Percentiles rank a stretch among this genome's conserved stretches.
Conservation (phyloP, 192 early-diverging fungal genomes). For the Entomortierella lignicola region DNA sequence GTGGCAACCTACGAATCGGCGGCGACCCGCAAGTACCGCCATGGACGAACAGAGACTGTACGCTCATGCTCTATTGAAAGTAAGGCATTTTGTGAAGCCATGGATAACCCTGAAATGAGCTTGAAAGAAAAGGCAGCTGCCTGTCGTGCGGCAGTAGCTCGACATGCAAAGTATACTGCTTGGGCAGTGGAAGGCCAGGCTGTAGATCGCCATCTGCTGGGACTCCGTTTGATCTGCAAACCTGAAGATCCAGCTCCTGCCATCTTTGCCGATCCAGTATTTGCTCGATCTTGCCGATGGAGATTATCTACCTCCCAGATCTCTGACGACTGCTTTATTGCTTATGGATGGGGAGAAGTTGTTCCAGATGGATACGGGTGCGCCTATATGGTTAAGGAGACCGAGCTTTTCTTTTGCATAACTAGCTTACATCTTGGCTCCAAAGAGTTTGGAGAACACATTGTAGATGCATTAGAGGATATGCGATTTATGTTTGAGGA, state of each 20-base stretch:
- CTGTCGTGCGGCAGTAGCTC: conserved; percentile 69
- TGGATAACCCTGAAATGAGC: conserved; percentile 62
- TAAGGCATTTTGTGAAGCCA: conserved; percentile 74
- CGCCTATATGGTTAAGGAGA: conserved; percentile 81
- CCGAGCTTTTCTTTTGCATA: conserved; percentile 76
- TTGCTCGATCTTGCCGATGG: conserved; percentile 75
- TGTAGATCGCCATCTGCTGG: conserved; percentile 89
- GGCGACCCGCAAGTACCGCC: conserved; percentile 82
- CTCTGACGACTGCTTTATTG: conserved; percentile 54
- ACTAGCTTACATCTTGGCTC: conserved; percentile 57
- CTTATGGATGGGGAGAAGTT: conserved; percentile 81
- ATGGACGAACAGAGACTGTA: conserved; percentile 90
- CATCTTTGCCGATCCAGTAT: conserved; percentile 74
- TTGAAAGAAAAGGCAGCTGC: conserved; percentile 58
- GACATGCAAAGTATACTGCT: conserved; percentile 77
- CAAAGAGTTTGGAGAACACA: conserved; percentile 61
- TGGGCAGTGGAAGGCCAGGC: conserved; percentile 80
- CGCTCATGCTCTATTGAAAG: conserved; percentile 80
- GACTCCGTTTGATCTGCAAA: conserved; percentile 69
- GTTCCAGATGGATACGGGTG: conserved; percentile 87
- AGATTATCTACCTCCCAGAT: conserved; percentile 73
- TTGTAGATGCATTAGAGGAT: conserved; percentile 71
- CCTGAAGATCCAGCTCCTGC: conserved; percentile 41
- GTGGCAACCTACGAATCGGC: conserved; percentile 89
- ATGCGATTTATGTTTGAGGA: conserved; percentile 71